These are phyloP conservation scores for Termitomyces eurrhizus DNA, from an alignment of 768 basidiomycete genomes.

Conservation along the genomic window DNA sequence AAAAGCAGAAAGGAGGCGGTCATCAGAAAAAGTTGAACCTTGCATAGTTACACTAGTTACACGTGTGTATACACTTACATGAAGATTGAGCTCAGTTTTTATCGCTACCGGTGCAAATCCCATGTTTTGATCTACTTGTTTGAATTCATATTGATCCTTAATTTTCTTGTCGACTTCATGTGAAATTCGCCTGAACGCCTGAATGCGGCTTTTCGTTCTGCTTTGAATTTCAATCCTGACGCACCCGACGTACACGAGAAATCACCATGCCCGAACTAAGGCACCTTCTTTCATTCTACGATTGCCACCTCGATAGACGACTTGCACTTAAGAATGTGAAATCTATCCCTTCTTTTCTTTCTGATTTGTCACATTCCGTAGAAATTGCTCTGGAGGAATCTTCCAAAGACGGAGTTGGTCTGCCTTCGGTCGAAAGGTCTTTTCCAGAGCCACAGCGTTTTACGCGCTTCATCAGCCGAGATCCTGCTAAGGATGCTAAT, in stretches of 20 bases:
- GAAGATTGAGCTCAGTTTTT: too few relatives aligned
- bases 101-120: rapidly evolving
- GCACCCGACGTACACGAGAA: not conserved
- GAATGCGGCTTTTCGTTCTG: not conserved
- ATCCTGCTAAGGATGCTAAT: not conserved
- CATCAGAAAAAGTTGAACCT: not conserved
- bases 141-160: too few relatives aligned
- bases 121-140: too few relatives aligned
- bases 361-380: not conserved
- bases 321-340: slow-evolving; percentile 3
- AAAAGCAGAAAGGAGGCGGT: not conserved
- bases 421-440: not conserved
- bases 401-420: not conserved
- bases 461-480: not conserved
- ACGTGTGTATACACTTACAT: too few relatives aligned
- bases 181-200: not conserved
- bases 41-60: not conserved
- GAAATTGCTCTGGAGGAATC: not conserved
- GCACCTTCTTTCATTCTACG: slow-evolving; percentile 4
- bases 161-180: too few relatives aligned
- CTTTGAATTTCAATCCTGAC: not conserved
- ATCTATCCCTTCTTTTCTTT: not conserved
- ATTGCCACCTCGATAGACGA: slow-evolving; percentile 7
- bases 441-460: not conserved
- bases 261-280: not conserved